Evolutionary conservation across 768 basidiomycete genomes (phyloP).

Genomic region (Pisolithus microcarpus): DNA sequence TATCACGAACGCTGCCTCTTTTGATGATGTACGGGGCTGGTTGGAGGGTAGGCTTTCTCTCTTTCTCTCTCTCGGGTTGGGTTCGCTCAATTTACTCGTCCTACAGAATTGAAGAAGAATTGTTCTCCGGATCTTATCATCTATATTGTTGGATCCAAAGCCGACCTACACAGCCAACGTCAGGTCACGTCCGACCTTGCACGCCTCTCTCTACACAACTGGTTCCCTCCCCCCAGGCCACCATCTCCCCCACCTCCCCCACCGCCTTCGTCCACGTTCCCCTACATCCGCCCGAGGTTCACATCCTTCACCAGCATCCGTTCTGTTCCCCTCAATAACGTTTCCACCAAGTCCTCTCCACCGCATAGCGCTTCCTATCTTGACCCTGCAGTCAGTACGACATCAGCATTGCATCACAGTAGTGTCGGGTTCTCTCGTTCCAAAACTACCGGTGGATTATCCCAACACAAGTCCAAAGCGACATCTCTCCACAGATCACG

Average conservation of each 20-base stretch:
- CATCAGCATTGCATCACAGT: slow-evolving; percentile 47
- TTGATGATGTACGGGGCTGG: slow-evolving; percentile 90
- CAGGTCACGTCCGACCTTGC: slow-evolving; percentile 79
- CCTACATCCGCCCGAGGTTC: slow-evolving; percentile 31
- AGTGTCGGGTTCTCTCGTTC: slow-evolving; percentile 41
- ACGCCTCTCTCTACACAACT: slow-evolving; percentile 74
- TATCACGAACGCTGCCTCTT: slow-evolving; percentile 82
- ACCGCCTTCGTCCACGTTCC: slow-evolving; percentile 37
- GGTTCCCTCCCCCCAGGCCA: slow-evolving; percentile 78
- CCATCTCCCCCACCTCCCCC: slow-evolving; percentile 60
- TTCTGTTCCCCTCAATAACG: slow-evolving; percentile 49
- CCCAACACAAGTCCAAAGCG: slow-evolving; percentile 4
- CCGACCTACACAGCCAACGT: slow-evolving; percentile 64
- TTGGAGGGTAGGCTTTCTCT: slow-evolving; percentile 55
- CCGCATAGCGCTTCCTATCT: slow-evolving; percentile 56
- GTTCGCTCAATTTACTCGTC: slow-evolving; percentile 6
- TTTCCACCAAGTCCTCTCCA: slow-evolving; percentile 39
- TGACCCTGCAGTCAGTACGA: slow-evolving; percentile 49
- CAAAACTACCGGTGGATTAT: slow-evolving; percentile 38
- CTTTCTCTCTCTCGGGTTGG: background rate
- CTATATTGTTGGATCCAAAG: slow-evolving; percentile 93
- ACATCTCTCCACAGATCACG: slow-evolving; percentile 19
- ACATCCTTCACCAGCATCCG: slow-evolving; percentile 44
- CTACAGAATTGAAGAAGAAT: slow-evolving; percentile 81
- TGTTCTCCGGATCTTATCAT: slow-evolving; percentile 84